Base-by-base conservation (phyloP, 2,329 filamentous ascomycete species). In the Cyphellophora europaea region DNA sequence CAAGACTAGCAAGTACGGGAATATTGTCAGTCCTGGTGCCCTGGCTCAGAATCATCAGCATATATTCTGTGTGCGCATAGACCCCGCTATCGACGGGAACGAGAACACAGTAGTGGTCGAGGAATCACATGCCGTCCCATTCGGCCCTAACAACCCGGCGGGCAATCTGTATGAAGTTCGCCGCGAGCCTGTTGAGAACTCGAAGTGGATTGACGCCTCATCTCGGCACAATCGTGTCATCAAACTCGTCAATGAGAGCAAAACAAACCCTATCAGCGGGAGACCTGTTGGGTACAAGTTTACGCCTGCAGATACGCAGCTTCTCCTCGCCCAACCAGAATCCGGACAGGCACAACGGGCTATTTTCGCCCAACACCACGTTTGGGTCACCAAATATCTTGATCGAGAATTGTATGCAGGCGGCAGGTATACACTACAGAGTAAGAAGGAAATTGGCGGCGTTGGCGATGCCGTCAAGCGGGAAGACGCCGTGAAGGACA, bases 1-100 rank as follows among this genome's bases (percentile, higher is more conserved):
- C 27, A 69, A 71, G 45, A 71, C 66, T 2, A 61, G 48, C 14
- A 54, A 60, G 5, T 80, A 69, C 51, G 77, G 76, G 19, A 82
- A 74, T 36, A 69, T 79, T 2, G 77, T 83, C 2, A 65, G 67
- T 0, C 71, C 74, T 0, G 79, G 79, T 0, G 72, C 78, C 0
- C 58, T 83, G 2, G 79, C 79, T 0, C 75, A 76, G 41, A 77
- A 81, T 53, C 79, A 84, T 45, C 79, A 84, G 52, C 79, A 84
- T 56, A 66, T 83, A 28, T 82, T 84, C 51, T 69, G 65, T 15
- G 56, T 76, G 27, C 67, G 79, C 1, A 71, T 83, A 32, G 78
- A 84, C 45, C 77, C 78, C 0, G 72, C 72, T 6, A 66, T 81
- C 25, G 76, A 80, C 43, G 59, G 66, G 14, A 59, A 69, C 48